Percentiles rank a stretch among this genome's conserved stretches.
phyloP scores from a whole-genome alignment of 2,329 filamentous ascomycete genomes.

The Fusarium chlamydosporum region DNA sequence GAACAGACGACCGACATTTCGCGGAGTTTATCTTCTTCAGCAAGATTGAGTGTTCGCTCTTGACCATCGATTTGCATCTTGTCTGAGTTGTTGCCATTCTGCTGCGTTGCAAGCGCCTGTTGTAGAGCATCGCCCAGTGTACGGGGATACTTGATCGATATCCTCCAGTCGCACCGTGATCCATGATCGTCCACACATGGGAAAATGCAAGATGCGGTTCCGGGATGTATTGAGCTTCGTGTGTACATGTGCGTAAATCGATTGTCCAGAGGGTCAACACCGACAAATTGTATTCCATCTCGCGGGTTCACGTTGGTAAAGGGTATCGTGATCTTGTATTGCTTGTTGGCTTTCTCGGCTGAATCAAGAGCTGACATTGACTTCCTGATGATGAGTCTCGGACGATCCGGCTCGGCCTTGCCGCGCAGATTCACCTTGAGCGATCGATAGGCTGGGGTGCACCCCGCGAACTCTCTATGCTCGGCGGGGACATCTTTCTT shows the following conservation, averaged over 20 bases:
- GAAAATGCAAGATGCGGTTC: slow-evolving; percentile 87
- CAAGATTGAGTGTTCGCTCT: slow-evolving; percentile 61
- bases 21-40: slow-evolving; percentile 85
- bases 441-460: slow-evolving; percentile 69
- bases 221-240: slow-evolving; percentile 81
- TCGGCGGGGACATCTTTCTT: slow-evolving; percentile 68
- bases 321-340: slow-evolving; percentile 73
- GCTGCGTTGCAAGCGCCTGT: slow-evolving; percentile 62
- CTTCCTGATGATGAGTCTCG: slow-evolving; percentile 62
- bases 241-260: slow-evolving; percentile 95
- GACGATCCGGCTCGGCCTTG: slow-evolving; percentile 58
- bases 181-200: slow-evolving; percentile 91
- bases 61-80: slow-evolving; percentile 60
- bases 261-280: slow-evolving; percentile 81
- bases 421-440: slow-evolving; percentile 62
- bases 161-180: slow-evolving; percentile 86
- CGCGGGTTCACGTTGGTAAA: slow-evolving; percentile 82
- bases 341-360: slow-evolving; percentile 59
- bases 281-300: slow-evolving; percentile 93
- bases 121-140: slow-evolving; percentile 84
- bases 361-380: slow-evolving; percentile 55
- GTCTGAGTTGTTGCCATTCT: slow-evolving; percentile 54
- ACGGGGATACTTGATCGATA: slow-evolving; percentile 87
- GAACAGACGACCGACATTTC: slow-evolving; percentile 94
- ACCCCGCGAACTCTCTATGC: slow-evolving; percentile 68